Evolutionary conservation across 352 stramenopile genomes (phyloP).

Genomic region (Phytophthora citrophthora): DNA sequence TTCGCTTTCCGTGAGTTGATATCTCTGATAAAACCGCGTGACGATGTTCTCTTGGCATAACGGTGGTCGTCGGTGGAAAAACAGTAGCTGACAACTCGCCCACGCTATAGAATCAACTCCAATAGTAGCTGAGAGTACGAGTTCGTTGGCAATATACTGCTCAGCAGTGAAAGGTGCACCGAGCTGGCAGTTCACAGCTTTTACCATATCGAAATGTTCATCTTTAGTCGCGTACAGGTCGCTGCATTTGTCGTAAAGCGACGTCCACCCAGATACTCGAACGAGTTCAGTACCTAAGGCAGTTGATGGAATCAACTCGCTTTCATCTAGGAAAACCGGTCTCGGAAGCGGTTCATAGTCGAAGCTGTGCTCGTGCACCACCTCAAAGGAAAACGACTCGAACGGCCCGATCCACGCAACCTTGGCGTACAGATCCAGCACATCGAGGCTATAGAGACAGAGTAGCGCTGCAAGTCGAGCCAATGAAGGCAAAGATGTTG

Average conservation of each 20-base stretch:
- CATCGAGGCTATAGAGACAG: constrained; percentile 38
- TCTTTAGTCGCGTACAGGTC: constrained; percentile 35
- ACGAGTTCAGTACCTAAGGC: constrained; percentile 18
- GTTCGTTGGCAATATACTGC: constrained; percentile 22
- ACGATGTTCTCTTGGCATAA: constrained; percentile 70
- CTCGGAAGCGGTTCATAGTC: constrained; percentile 19
- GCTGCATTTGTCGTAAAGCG: constrained; percentile 38
- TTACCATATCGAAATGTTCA: constrained; percentile 36
- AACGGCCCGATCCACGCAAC: constrained; percentile 39
- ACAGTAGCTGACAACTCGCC: constrained; percentile 62
- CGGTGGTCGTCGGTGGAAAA: constrained; percentile 49
- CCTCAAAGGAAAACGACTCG: constrained; percentile 47
- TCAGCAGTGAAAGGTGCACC: constrained; percentile 9
- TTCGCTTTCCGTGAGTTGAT: constrained; percentile 39
- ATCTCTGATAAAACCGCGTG: constrained; percentile 52
- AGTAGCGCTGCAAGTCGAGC: constrained; percentile 26
- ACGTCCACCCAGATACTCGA: constrained; percentile 44
- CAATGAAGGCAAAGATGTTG: constrained; percentile 5
- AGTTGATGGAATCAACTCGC: constrained; percentile 2
- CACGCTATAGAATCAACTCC: constrained; percentile 64
- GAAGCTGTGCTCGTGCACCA: constrained; percentile 29
- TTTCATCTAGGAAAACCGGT: constrained; percentile 13
- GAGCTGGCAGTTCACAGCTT: constrained; percentile 37
- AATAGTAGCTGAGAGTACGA: constrained; percentile 47
- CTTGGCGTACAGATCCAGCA: constrained; percentile 46